Base-by-base conservation (phyloP, 208 protist species). In the Wallacemonas rigidus region DNA sequence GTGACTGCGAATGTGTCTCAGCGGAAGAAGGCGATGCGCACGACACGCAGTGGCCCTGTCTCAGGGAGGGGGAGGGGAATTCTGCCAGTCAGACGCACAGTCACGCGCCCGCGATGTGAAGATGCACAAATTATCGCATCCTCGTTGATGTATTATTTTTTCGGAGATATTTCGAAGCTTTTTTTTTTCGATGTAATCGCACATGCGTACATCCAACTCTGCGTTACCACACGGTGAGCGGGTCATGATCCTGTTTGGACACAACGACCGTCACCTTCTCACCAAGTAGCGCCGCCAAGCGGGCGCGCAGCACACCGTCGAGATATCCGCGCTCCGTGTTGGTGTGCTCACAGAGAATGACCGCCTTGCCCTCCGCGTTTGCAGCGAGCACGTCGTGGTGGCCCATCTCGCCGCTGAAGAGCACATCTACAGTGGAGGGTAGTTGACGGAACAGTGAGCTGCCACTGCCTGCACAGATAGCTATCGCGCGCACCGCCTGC, bases 321-420 rank as follows among this genome's bases (percentile, higher is more conserved):
- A 98, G 81, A 64, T 90, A 98, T 1, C 95, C 95, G 11, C 94
- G 84, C 85, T 98, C 96, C 0, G 90, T 96, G 82, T 97, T 97
- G 53, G 86, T 96, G 82, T 98, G 96, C 74, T 98, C 93, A 67
- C 85, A 95, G 38, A 98, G 82, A 15, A 98, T 79, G 26, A 98
- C 93, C 41, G 83, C 85, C 74, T 84, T 79, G n/a, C 87, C 88
- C 14, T 76, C 76, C n/a, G 85, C 87, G 45, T 77, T 89, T 14
- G 92, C 91, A 2, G 85, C 89, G 17, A 98, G 88, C 17, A 97
- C 94, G 2, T 98, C 96, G 72, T 98, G 96, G 69, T 98, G 96
- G 2, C 89, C 85, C 91, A 98, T 95, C 79, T 98, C 94, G 3
- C 96, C 96, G 4, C 83, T 92, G 26, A 97, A 51, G 43, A 96